Evolutionary conservation across 2,329 filamentous ascomycete genomes (phyloP).

Genomic region (Talaromyces sp.): DNA sequence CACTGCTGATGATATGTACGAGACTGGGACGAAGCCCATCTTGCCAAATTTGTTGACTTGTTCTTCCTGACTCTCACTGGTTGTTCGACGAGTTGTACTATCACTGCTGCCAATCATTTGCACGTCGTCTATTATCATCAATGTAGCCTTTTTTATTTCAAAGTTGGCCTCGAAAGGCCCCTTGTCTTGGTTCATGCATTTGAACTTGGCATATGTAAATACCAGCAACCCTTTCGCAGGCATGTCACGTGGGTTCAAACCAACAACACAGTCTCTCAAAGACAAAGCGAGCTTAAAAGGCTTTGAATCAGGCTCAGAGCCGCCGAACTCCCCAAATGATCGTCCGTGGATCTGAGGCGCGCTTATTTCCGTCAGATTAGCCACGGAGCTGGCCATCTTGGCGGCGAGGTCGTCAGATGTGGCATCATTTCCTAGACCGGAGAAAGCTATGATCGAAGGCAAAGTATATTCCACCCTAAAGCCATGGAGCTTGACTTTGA

Average conservation of each 20-base stretch:
- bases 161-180: conserved; percentile 62
- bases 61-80: conserved; percentile 32
- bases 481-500: conserved; percentile 85
- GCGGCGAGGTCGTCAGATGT: conserved; percentile 71
- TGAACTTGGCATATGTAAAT: conserved; percentile 71
- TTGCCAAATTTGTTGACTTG: conserved; percentile 53
- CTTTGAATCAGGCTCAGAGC: conserved; percentile 41
- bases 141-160: conserved; percentile 72
- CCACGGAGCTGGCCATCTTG: conserved; percentile 74
- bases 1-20: conserved; percentile 79
- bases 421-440: conserved; percentile 65
- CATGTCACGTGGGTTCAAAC: conserved; percentile 74
- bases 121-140: conserved; percentile 77
- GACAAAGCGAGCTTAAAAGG: conserved; percentile 57
- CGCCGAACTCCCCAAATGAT: conserved; percentile 21
- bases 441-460: conserved; percentile 73
- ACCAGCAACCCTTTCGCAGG: conserved; percentile 74
- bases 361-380: conserved; percentile 64
- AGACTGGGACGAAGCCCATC: conserved; percentile 79
- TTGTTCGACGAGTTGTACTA: conserved; percentile 26
- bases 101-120: conserved; percentile 30
- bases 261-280: conserved; percentile 75
- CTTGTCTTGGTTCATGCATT: conserved; percentile 64
- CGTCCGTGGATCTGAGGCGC: conserved; percentile 14
- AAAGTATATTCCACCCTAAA: conserved; percentile 86